A percentile compares a stretch with the other conserved stretches of the same genome.
Evolutionary conservation across 371 early-diverging fungal genomes (phyloP).

Genomic region (Lichtheimia hyalospora): DNA sequence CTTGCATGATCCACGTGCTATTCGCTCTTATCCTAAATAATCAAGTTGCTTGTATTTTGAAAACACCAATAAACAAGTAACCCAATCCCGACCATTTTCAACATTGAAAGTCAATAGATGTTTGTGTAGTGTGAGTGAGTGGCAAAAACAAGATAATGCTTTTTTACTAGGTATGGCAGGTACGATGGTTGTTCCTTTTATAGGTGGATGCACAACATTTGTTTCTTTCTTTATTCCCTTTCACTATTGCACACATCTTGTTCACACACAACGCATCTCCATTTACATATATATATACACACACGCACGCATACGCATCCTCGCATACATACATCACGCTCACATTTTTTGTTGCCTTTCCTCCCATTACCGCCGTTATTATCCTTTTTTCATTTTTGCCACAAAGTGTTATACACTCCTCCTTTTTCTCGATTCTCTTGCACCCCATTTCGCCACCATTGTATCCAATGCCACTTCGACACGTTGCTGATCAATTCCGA

Average conservation of each 20-base stretch:
- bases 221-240: not conserved
- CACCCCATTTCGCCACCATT: constrained; percentile 5
- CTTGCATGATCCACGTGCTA: too few relatives aligned
- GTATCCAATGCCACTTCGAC: constrained; percentile 33
- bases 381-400: not conserved
- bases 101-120: too few relatives aligned
- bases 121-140: not conserved
- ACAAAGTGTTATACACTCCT: too few relatives aligned
- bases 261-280: not conserved
- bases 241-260: not conserved
- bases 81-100: too few relatives aligned
- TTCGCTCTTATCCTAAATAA: too few relatives aligned
- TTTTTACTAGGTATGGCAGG: constrained; percentile 1
- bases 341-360: constrained; percentile 9
- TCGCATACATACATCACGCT: not conserved
- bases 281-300: too few relatives aligned
- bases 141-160: not conserved
- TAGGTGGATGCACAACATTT: constrained; percentile 6
- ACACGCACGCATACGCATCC: too few relatives aligned
- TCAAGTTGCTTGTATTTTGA: too few relatives aligned
- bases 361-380: constrained; percentile 3
- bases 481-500: constrained; percentile 35
- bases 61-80: too few relatives aligned
- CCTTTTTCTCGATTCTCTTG: constrained; percentile 7
- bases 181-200: constrained; percentile 5